Percentiles rank a stretch among this genome's conserved stretches.
phyloP scores from a whole-genome alignment of 2,329 filamentous ascomycete species.

The Beauveria sp. region DNA sequence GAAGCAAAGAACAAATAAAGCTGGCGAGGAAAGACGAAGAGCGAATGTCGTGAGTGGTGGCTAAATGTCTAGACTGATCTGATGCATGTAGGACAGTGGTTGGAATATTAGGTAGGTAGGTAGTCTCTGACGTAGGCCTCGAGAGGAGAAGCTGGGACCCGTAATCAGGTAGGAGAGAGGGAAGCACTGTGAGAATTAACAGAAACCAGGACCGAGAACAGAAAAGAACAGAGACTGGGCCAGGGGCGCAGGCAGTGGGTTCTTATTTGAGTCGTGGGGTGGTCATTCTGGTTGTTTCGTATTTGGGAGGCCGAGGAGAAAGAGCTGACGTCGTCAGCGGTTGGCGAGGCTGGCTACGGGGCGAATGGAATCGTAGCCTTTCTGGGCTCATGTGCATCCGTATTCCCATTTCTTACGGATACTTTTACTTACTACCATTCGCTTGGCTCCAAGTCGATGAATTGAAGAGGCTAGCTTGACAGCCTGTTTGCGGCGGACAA shows the following conservation, averaged over 20 bases:
- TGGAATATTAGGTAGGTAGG: not conserved
- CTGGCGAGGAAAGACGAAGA: not conserved
- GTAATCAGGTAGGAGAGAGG: not conserved
- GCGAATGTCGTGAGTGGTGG: not conserved
- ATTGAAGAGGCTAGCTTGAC: no score
- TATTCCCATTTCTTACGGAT: no score
- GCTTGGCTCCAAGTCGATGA: no score
- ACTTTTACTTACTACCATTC: no score
- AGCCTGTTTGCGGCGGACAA: no score
- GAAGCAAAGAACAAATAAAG: not conserved
- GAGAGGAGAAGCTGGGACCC: not conserved
- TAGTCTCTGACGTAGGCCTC: not conserved
- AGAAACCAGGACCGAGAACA: not conserved
- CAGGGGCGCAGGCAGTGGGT: not conserved
- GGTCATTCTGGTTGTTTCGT: not conserved
- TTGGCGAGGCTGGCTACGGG: not conserved
- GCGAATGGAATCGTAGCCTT: not conserved
- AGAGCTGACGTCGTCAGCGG: not conserved
- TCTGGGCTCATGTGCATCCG: not conserved
- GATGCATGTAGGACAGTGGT: not conserved
- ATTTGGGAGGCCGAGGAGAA: not conserved
- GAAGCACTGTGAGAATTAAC: not conserved
- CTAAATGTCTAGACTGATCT: not conserved
- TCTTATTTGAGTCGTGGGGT: conserved; percentile 1
- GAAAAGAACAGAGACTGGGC: not conserved